Evolutionary conservation across 495 filamentous ascomycete genomes (phyloP).

Genomic region (Annulohypoxylon bovei): DNA sequence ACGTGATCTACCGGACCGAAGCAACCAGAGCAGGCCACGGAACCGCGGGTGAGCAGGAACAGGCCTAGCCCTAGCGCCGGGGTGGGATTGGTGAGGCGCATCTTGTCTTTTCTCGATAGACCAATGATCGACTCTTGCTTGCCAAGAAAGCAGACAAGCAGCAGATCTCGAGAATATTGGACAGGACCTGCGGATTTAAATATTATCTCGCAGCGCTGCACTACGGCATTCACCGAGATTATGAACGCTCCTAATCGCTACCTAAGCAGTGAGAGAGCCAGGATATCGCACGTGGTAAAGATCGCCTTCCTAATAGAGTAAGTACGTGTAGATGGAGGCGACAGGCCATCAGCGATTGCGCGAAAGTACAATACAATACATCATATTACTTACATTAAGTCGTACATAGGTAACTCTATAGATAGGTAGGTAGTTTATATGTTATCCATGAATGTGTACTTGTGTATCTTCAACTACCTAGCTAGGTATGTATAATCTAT

Average conservation of each 20-base stretch:
- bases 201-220: neutral
- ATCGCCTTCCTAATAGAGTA: slow-evolving; percentile 23
- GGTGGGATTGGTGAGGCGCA: slow-evolving; percentile 10
- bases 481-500: no score
- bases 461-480: no score
- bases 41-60: slow-evolving; percentile 12
- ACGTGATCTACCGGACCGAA: slow-evolving; percentile 46
- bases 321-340: neutral
- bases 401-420: no score
- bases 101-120: slow-evolving; percentile 10
- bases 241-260: slow-evolving; percentile 22
- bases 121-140: neutral
- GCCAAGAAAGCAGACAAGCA: slow-evolving; percentile 1
- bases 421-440: no score
- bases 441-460: no score
- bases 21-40: slow-evolving; percentile 47
- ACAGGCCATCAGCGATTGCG: no score
- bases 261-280: slow-evolving; percentile 5
- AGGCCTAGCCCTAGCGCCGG: slow-evolving; percentile 13
- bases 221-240: slow-evolving; percentile 28
- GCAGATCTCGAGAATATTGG: neutral
- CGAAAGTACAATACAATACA: no score
- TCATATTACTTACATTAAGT: no score
- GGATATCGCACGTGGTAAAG: slow-evolving; percentile 16
- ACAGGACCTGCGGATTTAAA: slow-evolving; percentile 14